phyloP scores from a whole-genome alignment of 2,329 filamentous ascomycete species.

The Chalaropsis ovoidea region DNA sequence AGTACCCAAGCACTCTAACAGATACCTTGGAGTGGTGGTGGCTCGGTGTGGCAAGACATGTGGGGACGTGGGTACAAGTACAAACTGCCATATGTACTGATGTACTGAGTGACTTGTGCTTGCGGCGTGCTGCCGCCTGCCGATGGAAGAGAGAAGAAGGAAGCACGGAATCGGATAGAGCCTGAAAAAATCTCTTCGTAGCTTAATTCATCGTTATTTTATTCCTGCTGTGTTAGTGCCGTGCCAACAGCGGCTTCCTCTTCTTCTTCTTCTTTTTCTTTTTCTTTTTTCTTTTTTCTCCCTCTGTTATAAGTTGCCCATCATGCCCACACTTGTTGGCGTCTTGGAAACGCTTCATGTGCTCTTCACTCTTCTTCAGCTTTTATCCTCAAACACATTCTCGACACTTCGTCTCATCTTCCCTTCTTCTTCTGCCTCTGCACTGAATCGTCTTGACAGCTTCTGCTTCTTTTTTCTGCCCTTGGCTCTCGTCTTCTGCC shows the following conservation, averaged over 20 bases:
- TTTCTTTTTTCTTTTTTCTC: neutral
- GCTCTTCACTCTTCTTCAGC: neutral
- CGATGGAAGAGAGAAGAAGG: constrained; percentile 1
- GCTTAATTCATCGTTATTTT: neutral
- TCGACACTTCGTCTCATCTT: neutral
- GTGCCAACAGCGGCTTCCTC: neutral
- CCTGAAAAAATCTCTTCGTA: neutral
- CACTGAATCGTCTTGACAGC: no score
- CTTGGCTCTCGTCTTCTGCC: neutral
- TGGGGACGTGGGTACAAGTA: neutral
- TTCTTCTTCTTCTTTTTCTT: constrained; percentile 6
- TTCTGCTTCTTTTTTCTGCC: no score
- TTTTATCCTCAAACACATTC: neutral
- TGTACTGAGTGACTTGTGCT: neutral
- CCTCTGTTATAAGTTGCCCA: constrained; percentile 1
- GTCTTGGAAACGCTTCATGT: neutral
- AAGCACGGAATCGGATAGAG: neutral
- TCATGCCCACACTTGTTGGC: constrained; percentile 10
- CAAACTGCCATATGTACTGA: neutral
- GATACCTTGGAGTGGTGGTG: neutral
- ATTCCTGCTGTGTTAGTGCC: neutral
- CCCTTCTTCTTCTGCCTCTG: neutral
- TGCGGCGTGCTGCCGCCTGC: neutral
- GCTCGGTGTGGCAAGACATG: constrained; percentile 11
- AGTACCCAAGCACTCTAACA: no score